Conservation (phyloP, 1,284 basidiomycete genomes). For the Inonotus hispidus region DNA sequence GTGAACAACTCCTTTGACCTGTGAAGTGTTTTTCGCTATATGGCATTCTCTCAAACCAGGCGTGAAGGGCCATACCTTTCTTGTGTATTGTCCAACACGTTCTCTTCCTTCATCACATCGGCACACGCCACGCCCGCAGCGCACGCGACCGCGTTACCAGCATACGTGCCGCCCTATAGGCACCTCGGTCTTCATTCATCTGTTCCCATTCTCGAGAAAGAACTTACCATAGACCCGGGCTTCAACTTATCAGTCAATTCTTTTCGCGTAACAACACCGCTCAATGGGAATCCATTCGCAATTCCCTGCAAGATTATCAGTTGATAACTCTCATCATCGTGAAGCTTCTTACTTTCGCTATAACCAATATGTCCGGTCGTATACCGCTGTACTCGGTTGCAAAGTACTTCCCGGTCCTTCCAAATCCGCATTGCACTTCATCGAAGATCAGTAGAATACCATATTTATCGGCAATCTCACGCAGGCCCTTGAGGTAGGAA, state of each 20-base stretch:
- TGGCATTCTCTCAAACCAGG: conserved; percentile 12
- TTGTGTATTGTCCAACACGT: conserved; percentile 74
- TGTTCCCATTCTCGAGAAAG: conserved; percentile 10
- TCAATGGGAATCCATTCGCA: conserved; percentile 92
- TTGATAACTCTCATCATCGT: not conserved
- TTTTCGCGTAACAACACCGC: conserved; percentile 77
- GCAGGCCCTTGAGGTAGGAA: conserved; percentile 74
- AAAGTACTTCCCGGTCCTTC: conserved; percentile 85
- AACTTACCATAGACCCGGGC: conserved; percentile 71
- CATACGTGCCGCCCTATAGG: conserved; percentile 79
- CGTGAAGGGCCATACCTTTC: conserved; percentile 42
- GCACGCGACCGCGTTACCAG: conserved; percentile 85
- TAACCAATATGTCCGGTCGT: conserved; percentile 81
- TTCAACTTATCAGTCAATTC: conserved; percentile 78
- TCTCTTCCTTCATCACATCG: conserved; percentile 74
- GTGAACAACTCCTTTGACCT: conserved; percentile 73
- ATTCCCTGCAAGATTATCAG: conserved; percentile 50
- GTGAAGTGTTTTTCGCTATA: conserved; percentile 2
- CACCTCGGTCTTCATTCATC: conserved; percentile 5
- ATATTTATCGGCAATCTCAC: conserved; percentile 83
- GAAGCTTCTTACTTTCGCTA: conserved; percentile 65
- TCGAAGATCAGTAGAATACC: conserved; percentile 80
- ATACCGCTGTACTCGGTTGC: conserved; percentile 76
- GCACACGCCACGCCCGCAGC: conserved; percentile 82
- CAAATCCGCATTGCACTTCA: conserved; percentile 90